Base-by-base conservation (phyloP, 1,284 basidiomycete species). In the Trichosporon faecale region DNA sequence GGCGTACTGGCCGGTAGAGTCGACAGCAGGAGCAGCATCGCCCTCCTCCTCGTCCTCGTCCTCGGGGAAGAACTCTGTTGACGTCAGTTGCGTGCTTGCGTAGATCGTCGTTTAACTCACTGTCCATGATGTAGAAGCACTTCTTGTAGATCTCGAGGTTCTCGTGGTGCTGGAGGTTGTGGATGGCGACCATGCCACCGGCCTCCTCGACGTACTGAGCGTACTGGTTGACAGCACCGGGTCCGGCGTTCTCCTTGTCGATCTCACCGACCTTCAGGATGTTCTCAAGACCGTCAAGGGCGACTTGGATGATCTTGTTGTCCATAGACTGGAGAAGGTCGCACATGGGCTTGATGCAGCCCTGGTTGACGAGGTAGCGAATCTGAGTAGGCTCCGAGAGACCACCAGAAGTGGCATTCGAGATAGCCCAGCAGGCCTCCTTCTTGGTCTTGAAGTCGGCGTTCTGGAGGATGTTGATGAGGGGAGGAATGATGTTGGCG, bases 381-480 rank as follows among this genome's bases (percentile, higher is more conserved):
- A 99, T 99, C 85, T 99, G 97, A 64, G 91, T 87, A 64, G 97
- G 97, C 82, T 99, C 95, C 78, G 97, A 94, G 29, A 99, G 88
- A 76, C 95, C 97, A 73, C 97, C 97, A 63, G 94, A 97, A 44
- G 97, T 99, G 11, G 97, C 97, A 84, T 99, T 99, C 64, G 95
- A 98, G 78, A 99, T 95, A 18, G 97, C 97, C 97, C 97, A 99
- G 86, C 95, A 99, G 3, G 97, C 97, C 84, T 99, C 97, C 86
- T 99, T 99, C 84, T 94, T 91, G 65, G 97, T 98, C 87, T 98
- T 98, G 88, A 98, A 98, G 85, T 99, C 97, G 70, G 95, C 97
- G 79, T 97, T 91, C 82, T 91, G 91, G 70, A 99, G 91, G 77
- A 99, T 98, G 86, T 98, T 96, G 87, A 99, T 96, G 72, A 99